Base-by-base conservation (phyloP, 192 early-diverging fungal species). In the Physocladia obscura region DNA sequence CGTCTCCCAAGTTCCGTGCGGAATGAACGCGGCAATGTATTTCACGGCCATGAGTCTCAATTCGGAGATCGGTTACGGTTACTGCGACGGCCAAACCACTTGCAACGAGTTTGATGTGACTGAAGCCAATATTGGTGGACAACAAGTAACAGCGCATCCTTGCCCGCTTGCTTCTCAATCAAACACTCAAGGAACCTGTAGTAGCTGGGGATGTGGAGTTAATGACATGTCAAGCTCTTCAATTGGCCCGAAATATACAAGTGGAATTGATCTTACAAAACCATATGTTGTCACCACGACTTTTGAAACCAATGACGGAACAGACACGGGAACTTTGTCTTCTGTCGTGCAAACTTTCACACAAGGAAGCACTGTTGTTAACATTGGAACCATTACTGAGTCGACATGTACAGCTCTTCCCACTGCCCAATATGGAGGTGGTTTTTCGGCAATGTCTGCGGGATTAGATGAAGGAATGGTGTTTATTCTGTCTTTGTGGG, bases 1-100 rank as follows among this genome's bases (percentile, higher is more conserved):
- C 48, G 51, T 73, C 19, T 79, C 76, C 22, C 77, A 68, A 5
- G 65, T 78, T 47, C 56, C 55, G 13, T 78, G 77, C 47, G 77
- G 77, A 3, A 31, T 79, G 22, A 78, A 78, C 56, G 77, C 75
- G 5, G 77, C 77, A 34, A 50, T 78, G 30, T 78, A 78, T 75
- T 60, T 78, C 49, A 44, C 62, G 15, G 59, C 32, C n/a, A 78
- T 78, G 77, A 15, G 26, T 22, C 52, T 54, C 11, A 48, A 34
- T 31, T 17, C 11, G 4, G 22, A 8, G 29, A 17, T 60, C 31
- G 77, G 77, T 17, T 62, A 57, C 13, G 77, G 77, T 2, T 78
- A 78, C 67, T 71, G 71, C 35, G 77, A 78, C 57, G 68, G 75
- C 17, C 77, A 78, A 54, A 78, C 69, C 49, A 69, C 77, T 61